Base-by-base conservation (phyloP, 495 filamentous ascomycete species). In the Neurospora tetraspora region DNA sequence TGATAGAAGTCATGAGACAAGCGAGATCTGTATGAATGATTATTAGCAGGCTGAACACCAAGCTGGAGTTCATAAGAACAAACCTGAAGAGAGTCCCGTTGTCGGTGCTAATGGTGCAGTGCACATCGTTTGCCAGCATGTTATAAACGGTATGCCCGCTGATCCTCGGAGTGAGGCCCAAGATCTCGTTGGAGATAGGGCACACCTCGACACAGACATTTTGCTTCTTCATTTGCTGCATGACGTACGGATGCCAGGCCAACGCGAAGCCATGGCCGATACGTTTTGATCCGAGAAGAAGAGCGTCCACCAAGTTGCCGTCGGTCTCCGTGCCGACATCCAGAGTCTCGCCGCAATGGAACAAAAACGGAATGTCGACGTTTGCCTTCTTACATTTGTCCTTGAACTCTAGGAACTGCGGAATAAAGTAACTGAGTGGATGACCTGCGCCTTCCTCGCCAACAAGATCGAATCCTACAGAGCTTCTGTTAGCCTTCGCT, bases 261-360 rank as follows among this genome's bases (percentile, higher is more conserved):
- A 99, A 83, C 0, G 92, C 94, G 76, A 93, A 97, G n/a, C 92
- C 96, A 74, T 98, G 94, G 0, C 95, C 95, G 39, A 99, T 95
- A 18, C 96, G 89, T 72, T 93, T 90, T 0, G 93, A 90, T 12
- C 91, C 90, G 11, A 98, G 87, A 9, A 96, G 83, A 23, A 98
- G 88, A 0, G 94, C 94, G 79, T 97, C 94, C 75, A 95, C 91
- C 3, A 98, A 86, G 76, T 98, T 97, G 39, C 91, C 88, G 75
- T 97, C 94, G 5, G 91, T 89, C n/a, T 86, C 84, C 71, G 87
- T 87, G 14, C 91, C 93, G 71, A 92, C 88, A 37, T 94, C 91
- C 0, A 96, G 87, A 27, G 90, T 93, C 81, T 98, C 94, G 38
- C 94, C 96, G 68, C 94, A 96, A 77, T 99, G 96, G 81, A 99